Percentiles rank a stretch among this genome's conserved stretches.
Evolutionary conservation across 129 eudicot species (phyloP).

Genomic region (Chrysanthemum lavandulifolium): DNA sequence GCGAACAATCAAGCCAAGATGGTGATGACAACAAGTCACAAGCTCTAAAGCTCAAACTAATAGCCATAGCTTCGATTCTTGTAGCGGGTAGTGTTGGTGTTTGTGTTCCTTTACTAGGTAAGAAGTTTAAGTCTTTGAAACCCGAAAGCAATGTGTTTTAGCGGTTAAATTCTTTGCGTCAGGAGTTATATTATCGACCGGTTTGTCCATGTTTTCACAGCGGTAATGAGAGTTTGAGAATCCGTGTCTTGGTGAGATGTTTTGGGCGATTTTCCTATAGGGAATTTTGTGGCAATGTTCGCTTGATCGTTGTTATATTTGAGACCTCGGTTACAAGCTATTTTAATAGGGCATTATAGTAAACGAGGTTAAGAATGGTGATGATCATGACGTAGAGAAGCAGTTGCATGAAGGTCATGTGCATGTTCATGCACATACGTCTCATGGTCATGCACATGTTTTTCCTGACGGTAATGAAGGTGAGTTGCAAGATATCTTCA

Average conservation of each 20-base stretch:
- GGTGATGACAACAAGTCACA: constrained; percentile 8
- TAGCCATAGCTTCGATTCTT: constrained; percentile 40
- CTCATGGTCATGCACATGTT: constrained; percentile 38
- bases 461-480: too few relatives aligned
- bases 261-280: constrained; percentile 47
- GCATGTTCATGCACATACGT: constrained; percentile 26
- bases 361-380: neutral
- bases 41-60: constrained; percentile 33
- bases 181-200: constrained; percentile 57
- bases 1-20: constrained; percentile 4
- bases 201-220: constrained; percentile 63
- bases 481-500: too few relatives aligned
- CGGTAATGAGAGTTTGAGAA: constrained; percentile 38
- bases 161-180: constrained; percentile 45
- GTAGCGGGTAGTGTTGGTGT: constrained; percentile 39
- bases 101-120: constrained; percentile 36
- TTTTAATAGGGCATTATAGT: constrained; percentile 16
- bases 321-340: constrained; percentile 28
- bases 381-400: constrained; percentile 26
- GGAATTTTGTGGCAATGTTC: constrained; percentile 45
- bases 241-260: constrained; percentile 36
- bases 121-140: neutral
- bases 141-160: constrained; percentile 38
- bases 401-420: constrained; percentile 7
- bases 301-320: constrained; percentile 39